Conservation (phyloP, 1,139 yeast genomes). For the Kodamaea anthophila region DNA sequence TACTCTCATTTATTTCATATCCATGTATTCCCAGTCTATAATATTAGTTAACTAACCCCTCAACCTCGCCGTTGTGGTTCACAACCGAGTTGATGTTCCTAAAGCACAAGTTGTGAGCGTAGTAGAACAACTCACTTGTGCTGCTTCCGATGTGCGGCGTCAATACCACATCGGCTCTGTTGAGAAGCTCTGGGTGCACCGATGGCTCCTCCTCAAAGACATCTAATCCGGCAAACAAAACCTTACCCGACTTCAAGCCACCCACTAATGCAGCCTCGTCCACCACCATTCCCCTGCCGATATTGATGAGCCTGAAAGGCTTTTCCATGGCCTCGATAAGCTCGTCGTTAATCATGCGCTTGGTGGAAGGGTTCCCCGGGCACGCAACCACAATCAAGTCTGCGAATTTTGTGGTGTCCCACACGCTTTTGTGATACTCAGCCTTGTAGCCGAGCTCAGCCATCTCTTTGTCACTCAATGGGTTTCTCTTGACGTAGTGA, state of each 20-base stretch:
- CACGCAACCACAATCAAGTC: constrained; percentile 65
- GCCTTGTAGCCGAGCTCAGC: constrained; percentile 13
- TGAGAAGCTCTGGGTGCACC: constrained; percentile 45
- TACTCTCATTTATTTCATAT: not conserved
- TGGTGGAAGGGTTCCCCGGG: constrained; percentile 59
- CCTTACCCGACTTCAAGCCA: constrained; percentile 63
- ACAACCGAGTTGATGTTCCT: constrained; percentile 9
- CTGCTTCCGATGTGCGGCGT: constrained; percentile 79
- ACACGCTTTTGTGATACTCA: constrained; percentile 13
- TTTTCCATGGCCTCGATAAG: constrained; percentile 42
- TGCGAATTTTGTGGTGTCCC: constrained; percentile 26
- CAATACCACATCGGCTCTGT: constrained; percentile 62
- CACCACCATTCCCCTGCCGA: constrained; percentile 70
- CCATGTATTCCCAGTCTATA: constrained; percentile 1
- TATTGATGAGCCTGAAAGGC: constrained; percentile 64
- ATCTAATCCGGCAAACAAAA: constrained; percentile 72
- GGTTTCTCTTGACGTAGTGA: constrained; percentile 18
- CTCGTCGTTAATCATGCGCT: constrained; percentile 46
- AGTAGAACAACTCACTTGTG: constrained; percentile 44
- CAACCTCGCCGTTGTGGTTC: constrained; percentile 1
- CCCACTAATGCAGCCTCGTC: constrained; percentile 66
- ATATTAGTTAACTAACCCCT: constrained; percentile 2
- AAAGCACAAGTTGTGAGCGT: constrained; percentile 33
- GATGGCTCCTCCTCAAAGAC: constrained; percentile 69
- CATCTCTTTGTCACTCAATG: constrained; percentile 11